These are phyloP conservation scores for Salvia rosmarinus DNA, from an alignment of 257 asterid genomes.

Conservation along the genomic window DNA sequence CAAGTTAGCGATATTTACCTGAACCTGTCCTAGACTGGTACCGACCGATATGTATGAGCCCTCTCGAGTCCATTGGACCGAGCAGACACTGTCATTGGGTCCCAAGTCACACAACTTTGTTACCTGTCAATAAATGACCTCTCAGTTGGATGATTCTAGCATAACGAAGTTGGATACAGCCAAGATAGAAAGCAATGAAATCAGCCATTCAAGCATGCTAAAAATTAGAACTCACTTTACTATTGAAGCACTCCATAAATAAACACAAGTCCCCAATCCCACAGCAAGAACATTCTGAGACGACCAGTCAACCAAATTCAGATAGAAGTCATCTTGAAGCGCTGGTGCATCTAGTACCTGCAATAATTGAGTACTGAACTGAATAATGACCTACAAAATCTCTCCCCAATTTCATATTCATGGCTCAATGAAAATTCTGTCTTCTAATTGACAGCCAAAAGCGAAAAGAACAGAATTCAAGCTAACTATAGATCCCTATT, in stretches of 20 bases:
- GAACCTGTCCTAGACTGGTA: conserved; percentile 89
- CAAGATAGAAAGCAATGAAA: neutral
- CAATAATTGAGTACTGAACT: conserved; percentile 22
- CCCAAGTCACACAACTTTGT: conserved; percentile 93
- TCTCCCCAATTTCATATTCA: neutral
- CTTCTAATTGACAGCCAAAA: neutral
- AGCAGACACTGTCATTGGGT: conserved; percentile 82
- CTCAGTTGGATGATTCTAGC: conserved; percentile 14
- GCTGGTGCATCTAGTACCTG: conserved; percentile 98
- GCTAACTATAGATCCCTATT: neutral
- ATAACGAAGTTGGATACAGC: neutral
- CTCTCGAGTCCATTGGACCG: conserved; percentile 96
- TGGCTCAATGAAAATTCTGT: neutral
- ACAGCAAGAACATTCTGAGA: conserved; percentile 99
- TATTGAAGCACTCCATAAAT: conserved; percentile 92
- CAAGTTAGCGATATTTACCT: conserved; percentile 47
- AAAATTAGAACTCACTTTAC: conserved; percentile 61
- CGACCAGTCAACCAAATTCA: conserved; percentile 97
- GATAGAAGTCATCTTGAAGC: conserved; percentile 95
- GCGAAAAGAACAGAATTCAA: neutral
- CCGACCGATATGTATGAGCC: conserved; percentile 93
- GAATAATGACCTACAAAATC: conserved; percentile 5
- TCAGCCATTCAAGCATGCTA: neutral
- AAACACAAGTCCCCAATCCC: conserved; percentile 94
- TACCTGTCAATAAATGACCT: conserved; percentile 50